Base-by-base conservation (phyloP, 176 grass and related monocot genomes). In the Carex scoparia region DNA sequence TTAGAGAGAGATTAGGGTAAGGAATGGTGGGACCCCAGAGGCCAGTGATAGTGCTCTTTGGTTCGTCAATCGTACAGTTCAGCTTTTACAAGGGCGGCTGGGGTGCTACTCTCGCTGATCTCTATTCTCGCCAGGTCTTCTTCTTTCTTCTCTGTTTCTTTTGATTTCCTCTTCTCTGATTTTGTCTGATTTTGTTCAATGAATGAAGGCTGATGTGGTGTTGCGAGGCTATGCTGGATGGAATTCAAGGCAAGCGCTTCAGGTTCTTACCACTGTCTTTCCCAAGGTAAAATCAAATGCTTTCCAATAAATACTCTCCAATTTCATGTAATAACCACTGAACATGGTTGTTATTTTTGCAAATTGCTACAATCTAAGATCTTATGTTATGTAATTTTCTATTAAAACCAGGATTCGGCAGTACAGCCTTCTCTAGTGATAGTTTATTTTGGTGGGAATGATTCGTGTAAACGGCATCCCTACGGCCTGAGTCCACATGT, bases 1-100 rank as follows among this genome's bases (percentile, higher is more conserved):
- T 44, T 70, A 6, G 38, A 40, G 38, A 69, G 67, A 44, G 38
- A 71, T 18, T 71, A 3, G 38, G 7, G 12, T 51, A 28, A 51
- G 70, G 35, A 65, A 82, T 82, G 80, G 80, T 82, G 80, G 80
- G 80, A 82, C 80, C 61, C 5, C 18, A 2, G 12, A 82, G 80
- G 10, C 80, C 80, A 51, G n/a, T 27, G 35, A 82, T 82, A 14
- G 80, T 82, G 8, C 61, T 82, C 1, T 82, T 82, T 11, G 80
- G 80, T 0, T 82, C 80, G 1, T 82, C 80, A 15, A 82, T 82
- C 10, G 80, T 82, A 7, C 80, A 82, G 35, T 66, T 14, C 61
- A 82, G 80, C 80, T 82, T 82, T 10, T 19, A 11, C n/a, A 2
- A 32, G 13, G 80, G 80, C 35, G 80, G 80, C 10, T 82, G 80